Conservation (phyloP, 768 basidiomycete species). For the Tylopilus subfusipes region DNA sequence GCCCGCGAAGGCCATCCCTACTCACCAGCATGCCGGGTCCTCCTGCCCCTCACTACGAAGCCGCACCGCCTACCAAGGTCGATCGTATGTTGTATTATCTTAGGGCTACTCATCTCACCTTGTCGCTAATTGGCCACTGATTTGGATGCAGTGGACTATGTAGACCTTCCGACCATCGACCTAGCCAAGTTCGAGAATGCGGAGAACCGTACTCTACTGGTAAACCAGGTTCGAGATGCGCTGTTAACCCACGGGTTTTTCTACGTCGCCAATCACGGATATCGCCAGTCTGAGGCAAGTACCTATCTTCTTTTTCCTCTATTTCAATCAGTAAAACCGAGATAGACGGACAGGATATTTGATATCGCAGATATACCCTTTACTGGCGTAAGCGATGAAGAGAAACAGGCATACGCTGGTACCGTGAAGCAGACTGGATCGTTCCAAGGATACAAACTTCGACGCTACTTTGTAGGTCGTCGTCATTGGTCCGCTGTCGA, state of each 20-base stretch:
- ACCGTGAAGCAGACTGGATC: conserved; percentile 43
- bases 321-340: conserved; percentile 28
- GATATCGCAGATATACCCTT: conserved; percentile 49
- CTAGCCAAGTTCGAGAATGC: conserved; percentile 38
- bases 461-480: conserved; percentile 44
- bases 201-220: conserved; percentile 38
- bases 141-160: conserved; percentile 42
- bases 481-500: background rate
- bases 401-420: conserved; percentile 41
- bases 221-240: conserved; percentile 42
- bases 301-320: background rate
- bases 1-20: no score
- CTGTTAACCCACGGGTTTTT: conserved; percentile 44
- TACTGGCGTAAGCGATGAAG: conserved; percentile 36
- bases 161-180: conserved; percentile 52
- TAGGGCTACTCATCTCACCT: background rate
- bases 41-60: conserved; percentile 35
- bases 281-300: conserved; percentile 36
- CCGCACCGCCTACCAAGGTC: conserved; percentile 34
- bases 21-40: conserved; percentile 17
- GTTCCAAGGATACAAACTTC: conserved; percentile 52
- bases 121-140: background rate
- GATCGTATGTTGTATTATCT: conserved; percentile 32
- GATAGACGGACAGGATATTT: conserved; percentile 45
- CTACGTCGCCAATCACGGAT: conserved; percentile 38